Conservation (phyloP, 768 basidiomycete species). For the Boletus huronensis region DNA sequence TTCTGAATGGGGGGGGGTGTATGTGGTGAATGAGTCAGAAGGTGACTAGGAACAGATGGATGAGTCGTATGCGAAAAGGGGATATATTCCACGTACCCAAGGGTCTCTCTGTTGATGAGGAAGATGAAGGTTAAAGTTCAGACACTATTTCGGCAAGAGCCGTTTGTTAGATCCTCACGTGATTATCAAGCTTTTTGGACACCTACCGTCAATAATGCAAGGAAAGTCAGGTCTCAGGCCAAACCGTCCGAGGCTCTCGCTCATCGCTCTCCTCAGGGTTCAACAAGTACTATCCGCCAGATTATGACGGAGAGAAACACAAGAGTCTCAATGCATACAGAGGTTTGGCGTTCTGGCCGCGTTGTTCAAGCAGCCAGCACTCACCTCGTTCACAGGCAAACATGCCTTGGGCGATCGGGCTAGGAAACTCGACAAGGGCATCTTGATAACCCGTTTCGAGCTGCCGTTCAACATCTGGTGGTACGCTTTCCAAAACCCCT, state of each 20-base stretch:
- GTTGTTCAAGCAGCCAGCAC: no score
- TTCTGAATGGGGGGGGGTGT: slow-evolving; percentile 37
- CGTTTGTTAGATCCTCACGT: slow-evolving; percentile 10
- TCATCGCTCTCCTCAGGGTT: slow-evolving; percentile 44
- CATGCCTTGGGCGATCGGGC: slow-evolving; percentile 93
- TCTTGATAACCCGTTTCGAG: slow-evolving; percentile 93
- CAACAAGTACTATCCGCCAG: slow-evolving; percentile 79
- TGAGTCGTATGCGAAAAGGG: background rate
- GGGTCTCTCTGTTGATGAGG: slow-evolving; percentile 27
- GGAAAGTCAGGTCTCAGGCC: slow-evolving; percentile 27
- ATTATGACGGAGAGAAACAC: slow-evolving; percentile 68
- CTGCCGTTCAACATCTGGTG: slow-evolving; percentile 97
- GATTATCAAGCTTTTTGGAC: background rate
- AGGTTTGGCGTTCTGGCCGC: slow-evolving; percentile 40
- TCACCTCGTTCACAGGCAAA: slow-evolving; percentile 55
- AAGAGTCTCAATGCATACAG: slow-evolving; percentile 69
- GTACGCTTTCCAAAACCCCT: slow-evolving; percentile 50
- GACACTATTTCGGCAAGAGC: slow-evolving; percentile 10
- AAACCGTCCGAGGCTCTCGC: background rate
- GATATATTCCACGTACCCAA: slow-evolving; percentile 24
- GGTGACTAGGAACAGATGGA: slow-evolving; percentile 52
- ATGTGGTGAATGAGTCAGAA: slow-evolving; percentile 62
- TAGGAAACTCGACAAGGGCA: slow-evolving; percentile 93
- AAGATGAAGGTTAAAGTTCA: slow-evolving; percentile 35
- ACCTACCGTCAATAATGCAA: slow-evolving; percentile 31